Base-by-base conservation (phyloP, 352 stramenopile genomes). In the Globisporangium nodosum region DNA sequence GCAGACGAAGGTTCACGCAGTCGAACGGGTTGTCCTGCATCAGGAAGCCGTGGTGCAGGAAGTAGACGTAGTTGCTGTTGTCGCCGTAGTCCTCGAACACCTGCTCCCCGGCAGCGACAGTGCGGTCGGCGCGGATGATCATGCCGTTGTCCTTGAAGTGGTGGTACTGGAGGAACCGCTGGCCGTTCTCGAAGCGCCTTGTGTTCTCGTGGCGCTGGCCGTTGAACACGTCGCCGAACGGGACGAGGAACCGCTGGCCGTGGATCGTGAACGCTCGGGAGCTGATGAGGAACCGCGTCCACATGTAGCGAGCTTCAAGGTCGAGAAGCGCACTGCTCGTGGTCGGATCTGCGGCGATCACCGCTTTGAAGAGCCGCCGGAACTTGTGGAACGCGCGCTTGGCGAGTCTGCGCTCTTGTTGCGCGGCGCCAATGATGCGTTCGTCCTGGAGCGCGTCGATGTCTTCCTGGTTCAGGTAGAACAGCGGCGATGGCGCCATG, bases 11-110 rank as follows among this genome's bases (percentile, higher is more conserved):
- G 5, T 62, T 40, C 5, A 80, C 78, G 65, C 94, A 98, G 66
- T 98, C 86, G 60, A 97, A 93, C 4, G 87, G 77, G 64, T 96
- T 97, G 21, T 87, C 67, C 0, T 64, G 9, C 65, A 96, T 91
- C 1, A 98, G 60, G 53, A 98, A 98, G 0, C 89, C 94, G 64
- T 98, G 91, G 52, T 96, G 75, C 35, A 96, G 52, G 20, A 97
- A 76, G 55, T 89, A 92, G 5, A 87, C 69, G 65, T 88, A 90
- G 60, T 96, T 97, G 71, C 83, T 81, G 61, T 96, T 97, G 76
- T 97, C 90, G n/a, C 92, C 92, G 46, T 98, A 98, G 70, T 98
- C 92, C 74, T 98, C 94, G 56, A 97, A 92, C 6, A 98, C 64
- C 58, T 98, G 90, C 3, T 65, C 40, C 9, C 54, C 60, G 0